Evolutionary conservation across 192 early-diverging fungal genomes (phyloP), one percentile per base, ranked within the genome.

Genomic region (Pilobolus umbonatus): DNA sequence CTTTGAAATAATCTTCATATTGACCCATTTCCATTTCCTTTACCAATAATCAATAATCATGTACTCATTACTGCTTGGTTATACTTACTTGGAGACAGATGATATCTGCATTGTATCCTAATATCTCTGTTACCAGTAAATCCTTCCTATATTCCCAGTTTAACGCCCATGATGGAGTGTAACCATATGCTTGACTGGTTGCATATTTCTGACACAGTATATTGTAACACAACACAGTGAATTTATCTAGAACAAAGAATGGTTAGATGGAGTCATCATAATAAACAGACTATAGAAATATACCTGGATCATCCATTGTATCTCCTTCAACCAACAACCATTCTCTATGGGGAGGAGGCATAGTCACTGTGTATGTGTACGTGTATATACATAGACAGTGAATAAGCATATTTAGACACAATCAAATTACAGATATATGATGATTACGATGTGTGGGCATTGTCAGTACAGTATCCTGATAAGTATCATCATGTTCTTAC

Each of bases 161-260:
- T 35, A 98, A 77, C 1, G 89, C 94, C 94, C 94, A 98, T 8
- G 91, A 89, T 24, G 96, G 96, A 19, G 89, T 90, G 75, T 98
- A 98, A 39, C 86, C 88, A 77, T 96, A 97, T 67, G 82, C 75
- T 62, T 86, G 84, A 30, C 89, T 73, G 1, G 94, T 89, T 3
- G 93, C 93, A 61, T 94, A 96, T 68, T 87, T 90, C 31, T 93
- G 86, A 59, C 84, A 88, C 17, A 98, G 79, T 36, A 89, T 88
- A 71, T 98, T 98, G 78, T 96, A 97, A 62, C 81, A 91, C 61
- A 98, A 83, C 6, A 94, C 85, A 0, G 93, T 93, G 31, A 96
- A 85, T 9, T 85, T 76, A 57, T 97, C 96, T 88, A 46, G 25
- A 36, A 46, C 9, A 8, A 47, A n/a, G 25, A n/a, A 17, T 1